phyloP scores from a whole-genome alignment of 768 basidiomycete species.

The Favolaschia claudopus region DNA sequence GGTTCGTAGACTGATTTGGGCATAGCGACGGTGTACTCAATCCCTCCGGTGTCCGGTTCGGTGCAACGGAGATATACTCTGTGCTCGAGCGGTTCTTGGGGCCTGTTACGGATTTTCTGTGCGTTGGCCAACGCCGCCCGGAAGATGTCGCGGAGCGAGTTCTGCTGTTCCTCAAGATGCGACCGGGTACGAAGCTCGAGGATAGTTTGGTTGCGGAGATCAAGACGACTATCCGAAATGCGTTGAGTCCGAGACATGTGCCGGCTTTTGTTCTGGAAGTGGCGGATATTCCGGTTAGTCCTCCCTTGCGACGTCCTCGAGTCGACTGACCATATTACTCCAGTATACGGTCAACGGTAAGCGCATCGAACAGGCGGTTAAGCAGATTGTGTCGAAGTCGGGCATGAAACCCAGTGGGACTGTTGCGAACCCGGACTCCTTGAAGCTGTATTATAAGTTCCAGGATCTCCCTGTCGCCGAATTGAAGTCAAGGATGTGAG shows the following conservation, averaged over 20 bases:
- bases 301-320: not conserved
- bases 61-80: constrained; percentile 63
- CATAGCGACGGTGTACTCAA: constrained; percentile 56
- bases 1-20: not conserved
- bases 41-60: constrained; percentile 65
- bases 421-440: constrained; percentile 55
- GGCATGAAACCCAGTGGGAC: constrained; percentile 56
- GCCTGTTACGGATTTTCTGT: constrained; percentile 57
- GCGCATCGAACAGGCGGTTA: constrained; percentile 63
- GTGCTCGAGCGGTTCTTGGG: constrained; percentile 50
- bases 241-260: constrained; percentile 62
- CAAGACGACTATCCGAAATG: constrained; percentile 47
- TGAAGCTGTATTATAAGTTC: constrained; percentile 55
- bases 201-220: constrained; percentile 43
- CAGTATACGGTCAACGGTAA: constrained; percentile 61
- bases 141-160: constrained; percentile 59
- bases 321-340: not conserved
- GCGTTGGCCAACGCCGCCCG: constrained; percentile 56
- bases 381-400: constrained; percentile 56
- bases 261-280: constrained; percentile 56
- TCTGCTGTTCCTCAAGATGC: constrained; percentile 60
- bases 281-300: constrained; percentile 53
- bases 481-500: no score
- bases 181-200: constrained; percentile 41
- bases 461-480: constrained; percentile 46